Percentiles rank a stretch among this genome's conserved stretches.
Conservation (phyloP, 768 basidiomycete species). For the Floccularia luteovirens region DNA sequence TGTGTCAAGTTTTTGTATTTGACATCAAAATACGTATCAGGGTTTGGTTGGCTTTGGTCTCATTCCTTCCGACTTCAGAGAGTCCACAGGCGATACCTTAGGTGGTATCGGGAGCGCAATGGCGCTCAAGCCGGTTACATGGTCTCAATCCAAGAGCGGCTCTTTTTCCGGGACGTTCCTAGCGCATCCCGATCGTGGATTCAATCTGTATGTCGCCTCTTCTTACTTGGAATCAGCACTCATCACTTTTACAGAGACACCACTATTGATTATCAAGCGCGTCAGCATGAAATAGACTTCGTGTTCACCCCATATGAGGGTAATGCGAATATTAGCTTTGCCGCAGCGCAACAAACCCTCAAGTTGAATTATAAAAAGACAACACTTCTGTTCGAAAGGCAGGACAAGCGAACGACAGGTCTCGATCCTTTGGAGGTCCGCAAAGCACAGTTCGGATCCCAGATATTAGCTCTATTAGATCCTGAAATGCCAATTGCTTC, state of each 20-base stretch:
- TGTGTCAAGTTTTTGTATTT: no score
- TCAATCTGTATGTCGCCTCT: constrained; percentile 37
- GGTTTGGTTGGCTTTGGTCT: constrained; percentile 54
- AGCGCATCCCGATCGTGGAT: constrained; percentile 56
- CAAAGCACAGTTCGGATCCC: constrained; percentile 22
- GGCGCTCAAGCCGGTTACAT: constrained; percentile 43
- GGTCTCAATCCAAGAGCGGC: constrained; percentile 25
- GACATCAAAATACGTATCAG: no score
- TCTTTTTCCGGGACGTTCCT: constrained; percentile 41
- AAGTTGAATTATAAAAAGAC: constrained; percentile 42
- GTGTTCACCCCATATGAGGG: constrained; percentile 48
- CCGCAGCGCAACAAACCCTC: constrained; percentile 43
- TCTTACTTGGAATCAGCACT: constrained; percentile 1
- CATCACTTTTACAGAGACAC: constrained; percentile 19
- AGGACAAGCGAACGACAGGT: constrained; percentile 40
- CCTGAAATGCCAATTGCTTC: constrained; percentile 41
- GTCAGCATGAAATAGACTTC: constrained; percentile 59
- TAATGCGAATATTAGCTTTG: constrained; percentile 34
- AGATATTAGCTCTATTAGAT: constrained; percentile 23
- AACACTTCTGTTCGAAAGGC: constrained; percentile 39
- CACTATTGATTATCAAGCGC: constrained; percentile 53
- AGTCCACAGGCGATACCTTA: constrained; percentile 51
- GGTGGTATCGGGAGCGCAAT: constrained; percentile 62
- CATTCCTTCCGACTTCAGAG: constrained; percentile 49
- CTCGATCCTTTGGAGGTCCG: constrained; percentile 46